Evolutionary conservation across 495 filamentous ascomycete species (phyloP).

Genomic region (Annulohypoxylon maeteangense): DNA sequence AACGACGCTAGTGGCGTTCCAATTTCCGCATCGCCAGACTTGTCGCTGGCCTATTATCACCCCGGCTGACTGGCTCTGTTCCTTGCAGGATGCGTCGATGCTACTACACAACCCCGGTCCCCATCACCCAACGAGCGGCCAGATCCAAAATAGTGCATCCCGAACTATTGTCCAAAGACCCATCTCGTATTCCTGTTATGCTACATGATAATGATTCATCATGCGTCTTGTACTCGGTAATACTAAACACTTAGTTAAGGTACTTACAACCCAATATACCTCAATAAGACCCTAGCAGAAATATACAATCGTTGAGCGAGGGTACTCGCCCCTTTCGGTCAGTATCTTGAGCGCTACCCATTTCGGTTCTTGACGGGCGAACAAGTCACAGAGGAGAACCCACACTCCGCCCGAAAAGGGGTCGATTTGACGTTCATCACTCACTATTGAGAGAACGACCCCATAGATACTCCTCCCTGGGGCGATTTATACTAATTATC

Average conservation of each 20-base stretch:
- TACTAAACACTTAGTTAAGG: conserved; percentile 5
- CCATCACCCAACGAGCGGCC: conserved; percentile 36
- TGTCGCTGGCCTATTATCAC: conserved; percentile 19
- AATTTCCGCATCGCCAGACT: conserved; percentile 41
- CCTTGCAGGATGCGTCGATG: conserved; percentile 43
- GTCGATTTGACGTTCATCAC: conserved; percentile 34
- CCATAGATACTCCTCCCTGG: conserved; percentile 10
- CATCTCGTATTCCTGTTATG: conserved; percentile 45
- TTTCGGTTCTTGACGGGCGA: not conserved
- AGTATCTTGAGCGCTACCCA: conserved; percentile 1
- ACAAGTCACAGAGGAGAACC: conserved; percentile 34
- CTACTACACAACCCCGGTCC: conserved; percentile 34
- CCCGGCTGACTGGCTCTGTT: conserved; percentile 34
- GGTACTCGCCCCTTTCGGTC: conserved; percentile 19
- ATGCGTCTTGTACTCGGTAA: conserved; percentile 21
- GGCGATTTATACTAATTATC: conserved; percentile 18
- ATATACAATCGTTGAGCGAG: not conserved
- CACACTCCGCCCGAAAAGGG: conserved; percentile 29
- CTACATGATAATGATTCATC: conserved; percentile 30
- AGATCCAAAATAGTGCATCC: conserved; percentile 38
- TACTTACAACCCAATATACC: not conserved
- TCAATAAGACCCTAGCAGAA: conserved; percentile 23
- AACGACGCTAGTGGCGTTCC: conserved; percentile 41
- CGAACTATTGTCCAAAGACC: conserved; percentile 42
- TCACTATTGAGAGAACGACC: conserved; percentile 13